Evolutionary conservation across 108 stramenopile species (phyloP), one percentile per base, ranked within the genome.

Genomic region (Skeletonema potamos): DNA sequence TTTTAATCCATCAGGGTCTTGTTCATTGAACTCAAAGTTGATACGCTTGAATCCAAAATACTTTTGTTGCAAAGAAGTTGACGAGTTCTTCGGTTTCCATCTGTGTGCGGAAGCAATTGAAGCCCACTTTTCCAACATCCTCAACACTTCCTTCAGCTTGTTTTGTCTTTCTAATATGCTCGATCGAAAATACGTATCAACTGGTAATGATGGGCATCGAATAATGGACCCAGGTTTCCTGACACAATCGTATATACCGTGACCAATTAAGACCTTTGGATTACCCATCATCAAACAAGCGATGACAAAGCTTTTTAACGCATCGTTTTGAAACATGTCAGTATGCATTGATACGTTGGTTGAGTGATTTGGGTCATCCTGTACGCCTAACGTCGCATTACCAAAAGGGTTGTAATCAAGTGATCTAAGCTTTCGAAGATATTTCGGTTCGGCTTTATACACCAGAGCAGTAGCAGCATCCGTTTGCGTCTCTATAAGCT

Each of bases 161-260:
- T 81, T 58, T 48, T 33, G 34, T 15, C 20, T 12, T 15, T 56
- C 54, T 46, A 7, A 6, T 7, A 4, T 6, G 10, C 2, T 26
- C 41, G 54, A 2, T 43, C 70, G 70, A 58, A 64, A 72, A 56
- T 58, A 77, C 11, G 54, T 36, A 57, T 43, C 44, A 18, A 17
- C 29, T 3, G 76, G 64, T 15, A 58, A 10, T 29, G 48, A 64
- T 13, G 84, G 82, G 22, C 85, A 58, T n/a, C 89, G 77, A 34
- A 77, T 68, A 5, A 90, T 51, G 0, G 77, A 72, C 20, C 86
- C 89, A 18, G 86, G 83, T 54, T 68, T 81, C 11, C 73, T 67
- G 15, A 85, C 70, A 63, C 86, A 76, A 73, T 90, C 86, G 44
- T 75, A 90, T 8, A 90, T 64, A 18, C 89, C 89, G 60, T 86